Base-by-base conservation (phyloP, 305 asterid species). In the Fraxinus albicans region DNA sequence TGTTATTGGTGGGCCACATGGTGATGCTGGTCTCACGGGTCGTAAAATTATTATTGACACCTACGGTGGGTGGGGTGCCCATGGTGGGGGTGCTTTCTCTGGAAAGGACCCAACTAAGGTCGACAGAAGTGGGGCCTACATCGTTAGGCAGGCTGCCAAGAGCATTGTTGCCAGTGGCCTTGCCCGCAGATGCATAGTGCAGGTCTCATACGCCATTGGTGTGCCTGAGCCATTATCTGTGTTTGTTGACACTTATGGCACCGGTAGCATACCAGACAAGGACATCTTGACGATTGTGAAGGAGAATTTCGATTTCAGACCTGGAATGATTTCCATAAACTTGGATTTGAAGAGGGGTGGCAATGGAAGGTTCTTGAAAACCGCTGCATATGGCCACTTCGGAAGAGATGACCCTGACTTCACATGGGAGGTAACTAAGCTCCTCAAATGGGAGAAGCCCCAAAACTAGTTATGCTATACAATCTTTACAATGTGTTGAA, bases 1-100 rank as follows among this genome's bases (percentile, higher is more conserved):
- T 0, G 90, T 89, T 50, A 89, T 89, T 69, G 91, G 92, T 70
- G 92, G 92, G n/a, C 90, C 91, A 58, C 92, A 89, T 40, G 92
- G 92, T 29, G 92, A 89, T 35, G 91, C 92, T 12, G 91, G 92
- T 79, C 91, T 89, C 5, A 89, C 92, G 34, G 92, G 91, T 53
- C 88, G 92, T 35, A 89, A 89, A 80, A 89, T 88, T 82, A 89
- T 89, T 42, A 86, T 89, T 0, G 92, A 89, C 87, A 86, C 92
- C 1, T 89, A 89, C 5, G 92, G 92, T 44, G 90, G 92, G 42
- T 89, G 92, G 92, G 90, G 92, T 36, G 92, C 92, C 74, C 90
- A 87, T 50, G 92, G 92, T 50, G 92, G 92, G 75, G 92, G 90
- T 83, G 92, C 92, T 55, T 89, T 89, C 90, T 89, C 90, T 0